Conservation (phyloP, 345 rosid genomes). For the Anacardium occidentale region DNA sequence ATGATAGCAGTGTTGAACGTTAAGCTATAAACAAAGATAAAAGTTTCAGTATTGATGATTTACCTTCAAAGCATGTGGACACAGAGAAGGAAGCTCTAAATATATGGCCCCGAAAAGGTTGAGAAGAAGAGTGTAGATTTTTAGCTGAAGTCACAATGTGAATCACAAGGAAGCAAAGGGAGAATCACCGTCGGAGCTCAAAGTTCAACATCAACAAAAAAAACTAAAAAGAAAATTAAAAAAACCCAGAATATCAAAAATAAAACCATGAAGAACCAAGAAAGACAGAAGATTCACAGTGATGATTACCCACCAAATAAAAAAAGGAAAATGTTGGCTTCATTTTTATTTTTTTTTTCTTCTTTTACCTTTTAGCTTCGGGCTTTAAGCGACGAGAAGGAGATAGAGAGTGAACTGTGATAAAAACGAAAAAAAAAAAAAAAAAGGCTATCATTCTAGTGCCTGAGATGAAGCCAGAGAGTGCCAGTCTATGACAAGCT, state of each 20-base stretch:
- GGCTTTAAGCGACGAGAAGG: neutral
- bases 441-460: too few relatives aligned
- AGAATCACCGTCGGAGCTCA: conserved; percentile 21
- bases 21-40: conserved; percentile 10
- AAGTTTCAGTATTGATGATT: conserved; percentile 19
- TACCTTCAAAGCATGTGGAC: conserved; percentile 35
- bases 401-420: conserved; percentile 2
- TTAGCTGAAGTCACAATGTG: conserved; percentile 22
- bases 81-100: conserved; percentile 31
- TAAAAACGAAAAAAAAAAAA: too few relatives aligned
- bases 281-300: conserved; percentile 36
- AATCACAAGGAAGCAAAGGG: conserved; percentile 21
- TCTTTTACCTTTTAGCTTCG: neutral
- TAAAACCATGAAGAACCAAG: neutral
- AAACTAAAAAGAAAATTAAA: conserved; percentile 12
- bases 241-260: conserved; percentile 6
- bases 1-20: neutral
- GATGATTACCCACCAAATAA: conserved; percentile 26
- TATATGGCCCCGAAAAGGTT: conserved; percentile 16
- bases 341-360: too few relatives aligned
- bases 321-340: conserved; percentile 14
- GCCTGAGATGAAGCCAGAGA: conserved; percentile 14
- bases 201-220: conserved; percentile 27
- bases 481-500: conserved; percentile 59
- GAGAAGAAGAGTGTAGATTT: conserved; percentile 27